These are phyloP conservation scores for Thelephora ganbajun DNA, from an alignment of 768 basidiomycete species.

Conservation along the genomic window DNA sequence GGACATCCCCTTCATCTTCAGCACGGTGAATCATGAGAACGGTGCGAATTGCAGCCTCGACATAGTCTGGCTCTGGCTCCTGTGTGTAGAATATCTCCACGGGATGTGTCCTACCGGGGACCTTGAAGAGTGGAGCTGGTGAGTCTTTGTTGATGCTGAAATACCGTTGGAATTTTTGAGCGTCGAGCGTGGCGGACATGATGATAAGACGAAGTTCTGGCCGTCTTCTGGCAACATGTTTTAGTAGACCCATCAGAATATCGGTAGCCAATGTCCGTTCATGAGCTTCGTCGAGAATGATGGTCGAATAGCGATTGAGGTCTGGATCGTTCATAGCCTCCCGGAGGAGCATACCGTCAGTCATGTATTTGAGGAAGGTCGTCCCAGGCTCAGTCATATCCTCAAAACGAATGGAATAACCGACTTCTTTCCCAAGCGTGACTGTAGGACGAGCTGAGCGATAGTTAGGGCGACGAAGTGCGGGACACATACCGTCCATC, in stretches of 20 bases:
- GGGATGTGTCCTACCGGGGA: conserved; percentile 43
- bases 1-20: conserved; percentile 78
- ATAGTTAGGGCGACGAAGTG: conserved; percentile 4
- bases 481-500: conserved; percentile 67
- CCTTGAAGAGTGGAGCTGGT: conserved; percentile 17
- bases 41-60: conserved; percentile 87
- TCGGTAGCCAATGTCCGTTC: conserved; percentile 93
- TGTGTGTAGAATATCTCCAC: conserved; percentile 88
- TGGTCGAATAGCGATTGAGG: conserved; percentile 79
- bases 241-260: conserved; percentile 91
- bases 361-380: conserved; percentile 96
- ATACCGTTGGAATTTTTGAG: conserved; percentile 89
- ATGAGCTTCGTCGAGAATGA: conserved; percentile 95
- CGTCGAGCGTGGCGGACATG: conserved; percentile 93
- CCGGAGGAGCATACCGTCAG: conserved; percentile 89
- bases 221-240: conserved; percentile 60
- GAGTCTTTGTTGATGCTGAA: conserved; percentile 28
- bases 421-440: conserved; percentile 80
- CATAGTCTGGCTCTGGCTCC: conserved; percentile 83
- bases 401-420: conserved; percentile 93
- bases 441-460: conserved; percentile 29
- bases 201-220: conserved; percentile 85
- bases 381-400: conserved; percentile 78
- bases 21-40: conserved; percentile 94
- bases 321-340: conserved; percentile 92